Evolutionary conservation across 805 yeast species (phyloP), one percentile per base, ranked within the genome.

Genomic region (Zygotorulaspora danielsina): DNA sequence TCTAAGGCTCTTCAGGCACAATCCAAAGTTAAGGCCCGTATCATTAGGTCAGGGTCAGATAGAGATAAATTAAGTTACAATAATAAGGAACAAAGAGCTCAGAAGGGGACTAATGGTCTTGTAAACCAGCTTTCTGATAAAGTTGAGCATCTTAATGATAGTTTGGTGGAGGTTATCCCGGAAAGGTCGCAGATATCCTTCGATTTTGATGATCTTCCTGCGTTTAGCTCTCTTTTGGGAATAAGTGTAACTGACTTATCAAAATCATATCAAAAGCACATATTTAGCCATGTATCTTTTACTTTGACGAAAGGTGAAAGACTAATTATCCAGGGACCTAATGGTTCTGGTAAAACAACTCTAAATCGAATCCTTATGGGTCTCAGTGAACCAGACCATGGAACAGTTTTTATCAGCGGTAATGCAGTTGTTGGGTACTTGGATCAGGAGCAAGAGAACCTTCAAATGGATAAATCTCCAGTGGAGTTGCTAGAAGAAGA

Each of bases 261-360:
- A 19, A 45, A 42, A 39, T 45, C 46, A n/a, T 39, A 38, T 26
- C 39, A 36, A 30, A 38, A 39, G 39, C 42, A 11, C 29, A 15
- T 45, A 19, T 42, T 45, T 20, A 29, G 38, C 36, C 37, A 45
- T 29, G 35, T 45, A 17, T 42, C 46, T 19, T 42, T 45, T 21
- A 33, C 46, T 25, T 27, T 45, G 36, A 30, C 34, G 13, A 39
- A 36, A 34, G 49, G 49, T 33, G 46, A 45, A 16, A 45, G 47
- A 36, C 37, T 45, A 24, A 29, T 45, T 16, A 35, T 44, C 32
- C 44, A 44, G 39, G 54, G 54, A 12, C 54, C 52, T 6, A 50
- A 50, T 36, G 54, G 54, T 24, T 46, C 47, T 22, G 54, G 54
- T 22, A 50, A 50, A 44, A 46, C 52, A 3, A 50, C 54, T 17